Evolutionary conservation across 768 basidiomycete species (phyloP), one percentile per base, ranked within the genome.

Genomic region (Lyophyllum decastes): DNA sequence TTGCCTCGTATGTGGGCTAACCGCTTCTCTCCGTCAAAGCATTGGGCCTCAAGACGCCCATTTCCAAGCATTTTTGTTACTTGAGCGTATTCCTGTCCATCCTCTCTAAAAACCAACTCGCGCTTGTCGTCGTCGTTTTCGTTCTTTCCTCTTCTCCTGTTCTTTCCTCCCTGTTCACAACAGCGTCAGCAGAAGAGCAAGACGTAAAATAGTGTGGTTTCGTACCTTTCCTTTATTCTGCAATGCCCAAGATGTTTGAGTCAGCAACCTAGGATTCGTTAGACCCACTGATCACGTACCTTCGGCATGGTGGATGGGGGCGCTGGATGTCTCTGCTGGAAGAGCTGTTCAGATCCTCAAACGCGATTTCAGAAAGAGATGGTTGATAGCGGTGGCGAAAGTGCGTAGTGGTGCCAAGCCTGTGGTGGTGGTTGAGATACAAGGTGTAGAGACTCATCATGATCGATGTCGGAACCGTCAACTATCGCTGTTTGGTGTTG

Each of bases 101-200:
- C 97, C 74, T 98, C 96, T 68, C 92, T 90, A 82, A 98, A 98
- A 40, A 98, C 95, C 55, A 98, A 85, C 74, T 99, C 97, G 66
- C 97, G 91, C 82, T 98, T 98, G 79, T 97, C 93, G 66, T 93
- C 92, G 55, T 98, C 97, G 78, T 96, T 97, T 80, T 99, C 96
- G 77, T 98, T 98, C 86, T 99, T 99, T 83, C 97, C 97, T 78
- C 97, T 85, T 85, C 97, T 85, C 78, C 96, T 86, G 80, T 98
- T 99, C 84, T 99, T 98, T 61, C 96, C 97, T 73, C 96, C 96
- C 95, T 99, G 47, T 40, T 38, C 30, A 38, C 45, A 14, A 50
- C 7, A 50, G 50, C 25, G 17, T 52, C 55, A 51, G 19, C 10
- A 48, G 2, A 16, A 38, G 44, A 22, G 12, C 26, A n/a, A 30